Base-by-base conservation (phyloP, 1,284 basidiomycete species). In the Phellinidium pouzarii region DNA sequence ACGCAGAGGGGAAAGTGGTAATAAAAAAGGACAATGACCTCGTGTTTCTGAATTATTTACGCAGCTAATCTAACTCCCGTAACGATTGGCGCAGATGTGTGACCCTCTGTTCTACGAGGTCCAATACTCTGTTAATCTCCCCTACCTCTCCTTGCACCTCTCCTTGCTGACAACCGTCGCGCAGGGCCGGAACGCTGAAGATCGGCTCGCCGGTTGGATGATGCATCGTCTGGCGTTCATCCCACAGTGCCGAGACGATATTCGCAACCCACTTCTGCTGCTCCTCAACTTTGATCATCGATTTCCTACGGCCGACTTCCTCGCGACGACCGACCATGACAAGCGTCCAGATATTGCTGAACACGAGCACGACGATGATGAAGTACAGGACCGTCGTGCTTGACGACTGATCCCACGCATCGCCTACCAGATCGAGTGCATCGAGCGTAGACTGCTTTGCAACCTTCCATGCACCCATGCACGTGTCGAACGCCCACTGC, bases 401-500 rank as follows among this genome's bases (percentile, higher is more conserved):
- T 43, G 73, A 81, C 9, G 79, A 79, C 59, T 88, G 77, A 55
- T 91, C 87, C 78, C 82, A 84, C 0, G 83, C 75, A 60, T 89
- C 87, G 51, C 68, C 71, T 44, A 94, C 69, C 37, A 91, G 80
- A 67, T 89, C 87, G 52, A 89, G 63, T 22, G 84, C 78, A 19
- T 82, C 89, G 36, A 69, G 72, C 19, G 82, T 78, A 54, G 87
- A 84, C 58, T 80, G 77, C 61, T 73, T 74, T 44, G 81, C 81
- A 51, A 94, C 91, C 55, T 76, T 73, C 53, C 75, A 74, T 2
- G 87, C 82, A 5, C 86, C 87, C 37, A 82, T 82, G 62, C 91
- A 76, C 20, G 87, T 88, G 62, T 94, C 91, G 67, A 85, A 82
- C 1, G 88, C 87, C 80, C 88, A 92, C 62, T 94, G 91, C 55